A percentile compares a stretch with the other conserved stretches of the same genome.
phyloP scores from a whole-genome alignment of 1,284 basidiomycete genomes.

The Cystobasidium pallidum region DNA sequence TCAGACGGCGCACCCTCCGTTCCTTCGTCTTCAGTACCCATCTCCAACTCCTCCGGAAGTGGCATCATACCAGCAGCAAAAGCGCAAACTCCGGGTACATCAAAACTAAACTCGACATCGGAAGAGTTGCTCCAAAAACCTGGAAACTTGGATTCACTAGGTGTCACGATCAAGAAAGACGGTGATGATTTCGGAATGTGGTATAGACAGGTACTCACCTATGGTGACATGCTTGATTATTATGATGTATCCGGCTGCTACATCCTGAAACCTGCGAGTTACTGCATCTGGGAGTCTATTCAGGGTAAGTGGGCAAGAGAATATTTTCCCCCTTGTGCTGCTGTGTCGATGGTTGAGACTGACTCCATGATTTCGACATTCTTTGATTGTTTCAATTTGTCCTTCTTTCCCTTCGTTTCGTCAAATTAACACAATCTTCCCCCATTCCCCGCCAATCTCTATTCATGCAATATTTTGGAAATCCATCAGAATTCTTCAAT shows the following conservation, averaged over 20 bases:
- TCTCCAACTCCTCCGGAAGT: conserved; percentile 1
- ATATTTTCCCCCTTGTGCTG: too few relatives aligned
- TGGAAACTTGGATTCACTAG: conserved; percentile 74
- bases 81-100: conserved; percentile 54
- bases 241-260: conserved; percentile 99
- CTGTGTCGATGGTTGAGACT: too few relatives aligned
- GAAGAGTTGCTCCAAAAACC: conserved; percentile 56
- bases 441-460: too few relatives aligned
- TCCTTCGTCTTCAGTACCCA: background rate
- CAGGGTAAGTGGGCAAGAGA: conserved; percentile 69
- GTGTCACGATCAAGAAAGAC: conserved; percentile 91
- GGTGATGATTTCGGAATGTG: conserved; percentile 83
- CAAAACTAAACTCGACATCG: conserved; percentile 58
- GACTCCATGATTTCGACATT: background rate
- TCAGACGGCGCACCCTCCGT: conserved; percentile 48
- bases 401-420: too few relatives aligned
- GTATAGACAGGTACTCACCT: conserved; percentile 94
- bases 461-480: too few relatives aligned
- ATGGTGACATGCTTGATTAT: conserved; percentile 99
- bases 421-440: too few relatives aligned
- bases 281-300: conserved; percentile 94
- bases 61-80: conserved; percentile 56
- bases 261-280: conserved; percentile 97
- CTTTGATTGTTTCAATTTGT: too few relatives aligned
- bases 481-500: conserved; percentile 89